A percentile compares a stretch with the other conserved stretches of the same genome.
phyloP scores from a whole-genome alignment of 129 eudicot species.

The Flaveria linearis region DNA sequence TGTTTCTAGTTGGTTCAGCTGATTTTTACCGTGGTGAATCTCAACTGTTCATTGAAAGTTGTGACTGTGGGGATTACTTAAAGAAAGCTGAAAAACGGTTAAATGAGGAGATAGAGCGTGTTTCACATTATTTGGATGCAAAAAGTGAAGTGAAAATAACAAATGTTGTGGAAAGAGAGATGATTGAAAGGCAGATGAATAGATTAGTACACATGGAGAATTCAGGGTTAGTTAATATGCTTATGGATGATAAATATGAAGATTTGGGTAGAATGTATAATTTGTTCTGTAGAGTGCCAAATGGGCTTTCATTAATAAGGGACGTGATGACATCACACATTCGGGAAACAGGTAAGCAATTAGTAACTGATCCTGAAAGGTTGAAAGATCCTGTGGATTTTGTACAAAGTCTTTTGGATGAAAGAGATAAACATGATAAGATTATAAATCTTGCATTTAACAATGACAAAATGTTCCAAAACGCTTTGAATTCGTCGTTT shows the following conservation, averaged over 20 bases:
- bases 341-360: conserved; percentile 14
- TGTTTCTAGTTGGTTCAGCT: conserved; percentile 34
- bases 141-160: conserved; percentile 22
- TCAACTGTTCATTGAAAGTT: conserved; percentile 14
- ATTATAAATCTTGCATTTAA: conserved; percentile 5
- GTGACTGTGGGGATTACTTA: conserved; percentile 22
- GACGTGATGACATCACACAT: conserved; percentile 22
- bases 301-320: conserved; percentile 10
- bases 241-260: conserved; percentile 15
- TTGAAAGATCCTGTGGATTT: conserved; percentile 18
- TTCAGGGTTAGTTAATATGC: conserved; percentile 23
- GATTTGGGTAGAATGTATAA: conserved; percentile 24
- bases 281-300: conserved; percentile 22
- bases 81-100: conserved; percentile 20
- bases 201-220: conserved; percentile 26
- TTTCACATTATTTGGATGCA: conserved; percentile 19
- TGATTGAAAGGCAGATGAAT: conserved; percentile 21
- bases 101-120: conserved; percentile 17
- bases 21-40: conserved; percentile 23
- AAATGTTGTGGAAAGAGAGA: conserved; percentile 20
- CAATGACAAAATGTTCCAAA: conserved; percentile 20
- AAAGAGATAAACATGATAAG: conserved; percentile 20
- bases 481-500: conserved; percentile 16
- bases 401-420: conserved; percentile 13
- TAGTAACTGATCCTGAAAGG: conserved; percentile 19